Base-by-base conservation (phyloP, 1,284 basidiomycete species). In the Pseudozyma sp. region DNA sequence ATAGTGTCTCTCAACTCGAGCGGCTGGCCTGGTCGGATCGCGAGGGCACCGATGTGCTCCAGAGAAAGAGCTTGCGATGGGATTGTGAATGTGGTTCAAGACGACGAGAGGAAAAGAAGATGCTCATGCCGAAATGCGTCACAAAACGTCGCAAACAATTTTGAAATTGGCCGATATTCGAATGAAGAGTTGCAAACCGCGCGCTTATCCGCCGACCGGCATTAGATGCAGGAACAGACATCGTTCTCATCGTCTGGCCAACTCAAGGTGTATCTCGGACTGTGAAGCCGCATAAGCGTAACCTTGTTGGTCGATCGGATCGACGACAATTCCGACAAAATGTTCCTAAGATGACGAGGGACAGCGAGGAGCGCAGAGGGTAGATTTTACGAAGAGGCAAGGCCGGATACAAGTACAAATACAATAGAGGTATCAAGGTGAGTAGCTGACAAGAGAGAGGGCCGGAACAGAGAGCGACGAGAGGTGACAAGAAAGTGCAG, bases 351-450 rank as follows among this genome's bases (percentile, higher is more conserved):
- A 37, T 37, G 35, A 24, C 24, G 24, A 24, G 24, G 24, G 35
- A 40, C 37, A 24, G 11, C 37, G n/a, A n/a, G 11, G 11, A 33
- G 30, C 10, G 35, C 11, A 24, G 40, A 13, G 7, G 19, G 8
- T 43, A 14, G 1, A 42, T 17, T 19, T 43, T 14, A 42, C n/a
- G 49, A 7, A 40, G 13, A n/a, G 29, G 34, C 43, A 19, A 8
- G 31, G 16, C 43, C 4, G 30, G 39, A 24, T 43, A 54, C 33
- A 53, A 35, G 39, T 68, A 68, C 66, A 68, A 62, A 54, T 54
- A 68, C 59, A 68, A 42, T 19, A 11, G 48, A 58, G 59, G 66
- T 62, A 68, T 68, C 66, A 58, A 45, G 42, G 40, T 39, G 37
- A 43, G 14, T 40, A 24, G 42, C 19, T 46, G 37, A 39, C 52